Evolutionary conservation across 164 flowering plant genomes (phyloP).

Genomic region (Vitis rotundifolia): DNA sequence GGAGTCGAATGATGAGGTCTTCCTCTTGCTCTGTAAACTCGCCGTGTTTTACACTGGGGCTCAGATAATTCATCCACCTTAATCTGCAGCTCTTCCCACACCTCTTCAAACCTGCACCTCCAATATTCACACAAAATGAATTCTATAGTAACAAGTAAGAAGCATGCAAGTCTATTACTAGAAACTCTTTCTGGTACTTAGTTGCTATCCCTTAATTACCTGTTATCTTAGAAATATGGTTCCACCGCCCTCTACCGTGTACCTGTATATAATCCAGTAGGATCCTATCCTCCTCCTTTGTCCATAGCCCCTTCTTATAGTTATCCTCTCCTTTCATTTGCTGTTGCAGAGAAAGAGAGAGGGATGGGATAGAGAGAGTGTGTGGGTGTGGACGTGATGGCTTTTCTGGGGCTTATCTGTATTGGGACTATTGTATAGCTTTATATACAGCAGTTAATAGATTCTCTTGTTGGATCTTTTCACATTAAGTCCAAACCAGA

Average conservation of each 20-base stretch:
- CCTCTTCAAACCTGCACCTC: constrained; percentile 18
- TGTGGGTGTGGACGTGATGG: too few relatives aligned
- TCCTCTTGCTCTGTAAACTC: constrained; percentile 29
- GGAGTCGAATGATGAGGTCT: constrained; percentile 32
- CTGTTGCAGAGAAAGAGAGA: too few relatives aligned
- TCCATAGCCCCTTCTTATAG: constrained; percentile 28
- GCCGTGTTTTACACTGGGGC: constrained; percentile 26
- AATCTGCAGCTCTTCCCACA: constrained; percentile 27
- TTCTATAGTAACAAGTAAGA: background rate
- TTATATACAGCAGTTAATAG: too few relatives aligned
- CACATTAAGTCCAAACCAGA: too few relatives aligned
- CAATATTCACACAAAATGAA: background rate
- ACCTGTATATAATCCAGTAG: constrained; percentile 18
- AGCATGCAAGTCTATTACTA: background rate
- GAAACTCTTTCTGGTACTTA: too few relatives aligned
- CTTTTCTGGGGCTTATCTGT: too few relatives aligned
- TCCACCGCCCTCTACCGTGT: constrained; percentile 31
- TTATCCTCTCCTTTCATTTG: constrained; percentile 3
- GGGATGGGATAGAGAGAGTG: too few relatives aligned
- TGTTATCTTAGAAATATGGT: constrained; percentile 25
- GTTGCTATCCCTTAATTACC: constrained; percentile 5
- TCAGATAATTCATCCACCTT: constrained; percentile 31
- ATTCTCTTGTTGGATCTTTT: too few relatives aligned
- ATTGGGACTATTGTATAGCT: too few relatives aligned
- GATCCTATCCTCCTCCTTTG: constrained; percentile 25